Conservation (phyloP, 1,139 yeast genomes). For the Yamadazyma triangularis region DNA sequence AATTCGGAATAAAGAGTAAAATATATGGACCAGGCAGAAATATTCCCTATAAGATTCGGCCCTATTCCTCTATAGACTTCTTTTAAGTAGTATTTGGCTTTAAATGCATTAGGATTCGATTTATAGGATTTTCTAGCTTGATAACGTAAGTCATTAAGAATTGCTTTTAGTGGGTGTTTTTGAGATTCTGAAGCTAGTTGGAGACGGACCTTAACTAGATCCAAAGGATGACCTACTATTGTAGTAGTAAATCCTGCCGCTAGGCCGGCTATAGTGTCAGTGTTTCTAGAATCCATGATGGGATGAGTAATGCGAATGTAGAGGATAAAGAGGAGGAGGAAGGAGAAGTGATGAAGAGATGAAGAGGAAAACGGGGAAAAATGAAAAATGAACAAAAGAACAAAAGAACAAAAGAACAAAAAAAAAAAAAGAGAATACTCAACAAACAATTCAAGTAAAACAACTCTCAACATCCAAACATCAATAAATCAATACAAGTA, state of each 20-base stretch:
- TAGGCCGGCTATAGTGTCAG: conserved; percentile 69
- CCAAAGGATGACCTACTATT: conserved; percentile 80
- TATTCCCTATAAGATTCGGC: conserved; percentile 79
- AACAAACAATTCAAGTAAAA: too few relatives aligned
- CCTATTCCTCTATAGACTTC: conserved; percentile 69
- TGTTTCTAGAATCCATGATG: too few relatives aligned
- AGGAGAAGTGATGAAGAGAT: too few relatives aligned
- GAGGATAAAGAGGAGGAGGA: too few relatives aligned
- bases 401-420: too few relatives aligned
- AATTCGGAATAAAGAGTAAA: conserved; percentile 67
- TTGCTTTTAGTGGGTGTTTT: background rate
- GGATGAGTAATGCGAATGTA: too few relatives aligned
- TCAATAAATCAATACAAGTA: too few relatives aligned
- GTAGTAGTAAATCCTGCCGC: conserved; percentile 84
- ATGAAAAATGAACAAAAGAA: too few relatives aligned
- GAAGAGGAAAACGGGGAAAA: too few relatives aligned
- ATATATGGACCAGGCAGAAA: conserved; percentile 85
- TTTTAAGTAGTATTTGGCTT: background rate
- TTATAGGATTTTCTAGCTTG: conserved; percentile 1
- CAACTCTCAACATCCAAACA: too few relatives aligned
- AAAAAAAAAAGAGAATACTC: too few relatives aligned
- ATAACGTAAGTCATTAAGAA: conserved; percentile 2
- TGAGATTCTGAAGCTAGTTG: conserved; percentile 45
- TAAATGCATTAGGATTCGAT: background rate
- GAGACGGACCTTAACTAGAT: conserved; percentile 73